A percentile compares a stretch with the other conserved stretches of the same genome.
These are phyloP conservation scores for Wickerhamomyces sydowiorum DNA, from an alignment of 805 yeast genomes.

Conservation along the genomic window DNA sequence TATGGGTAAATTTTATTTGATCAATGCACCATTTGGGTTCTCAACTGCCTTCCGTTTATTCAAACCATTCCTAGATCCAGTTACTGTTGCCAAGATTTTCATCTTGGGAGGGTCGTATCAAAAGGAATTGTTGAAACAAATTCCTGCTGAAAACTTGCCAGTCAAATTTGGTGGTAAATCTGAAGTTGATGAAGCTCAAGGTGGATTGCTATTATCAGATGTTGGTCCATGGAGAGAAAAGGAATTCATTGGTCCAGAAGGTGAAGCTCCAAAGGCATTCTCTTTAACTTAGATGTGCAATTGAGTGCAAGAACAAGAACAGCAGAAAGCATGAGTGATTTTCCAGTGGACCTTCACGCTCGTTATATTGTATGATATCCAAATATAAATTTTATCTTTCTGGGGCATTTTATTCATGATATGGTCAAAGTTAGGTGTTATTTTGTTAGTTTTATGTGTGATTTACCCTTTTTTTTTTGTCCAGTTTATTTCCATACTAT, in stretches of 20 bases:
- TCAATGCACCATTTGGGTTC: constrained; percentile 97
- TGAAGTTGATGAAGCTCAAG: constrained; percentile 55
- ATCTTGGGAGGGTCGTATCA: constrained; percentile 77
- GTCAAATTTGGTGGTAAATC: constrained; percentile 84
- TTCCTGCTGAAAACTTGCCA: constrained; percentile 91
- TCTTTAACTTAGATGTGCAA: constrained; percentile 1
- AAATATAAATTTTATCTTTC: no score
- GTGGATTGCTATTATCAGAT: constrained; percentile 84
- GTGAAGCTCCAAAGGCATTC: constrained; percentile 74
- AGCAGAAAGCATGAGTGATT: no score
- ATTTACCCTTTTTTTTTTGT: no score
- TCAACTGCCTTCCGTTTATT: constrained; percentile 87
- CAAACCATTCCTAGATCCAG: constrained; percentile 95
- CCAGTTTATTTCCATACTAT: no score
- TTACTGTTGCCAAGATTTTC: constrained; percentile 91
- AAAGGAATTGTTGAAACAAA: constrained; percentile 81
- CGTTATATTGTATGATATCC: no score
- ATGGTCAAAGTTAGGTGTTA: no score
- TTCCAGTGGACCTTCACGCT: no score
- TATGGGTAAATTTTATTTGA: constrained; percentile 95
- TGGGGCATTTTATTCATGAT: no score
- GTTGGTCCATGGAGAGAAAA: constrained; percentile 97
- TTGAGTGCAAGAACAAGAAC: no score
- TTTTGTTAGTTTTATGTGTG: no score
- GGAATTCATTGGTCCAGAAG: constrained; percentile 88